Percentiles rank a stretch among this genome's conserved stretches.
phyloP scores from a whole-genome alignment of 2,329 filamentous ascomycete genomes.

The Clonostachys solani region DNA sequence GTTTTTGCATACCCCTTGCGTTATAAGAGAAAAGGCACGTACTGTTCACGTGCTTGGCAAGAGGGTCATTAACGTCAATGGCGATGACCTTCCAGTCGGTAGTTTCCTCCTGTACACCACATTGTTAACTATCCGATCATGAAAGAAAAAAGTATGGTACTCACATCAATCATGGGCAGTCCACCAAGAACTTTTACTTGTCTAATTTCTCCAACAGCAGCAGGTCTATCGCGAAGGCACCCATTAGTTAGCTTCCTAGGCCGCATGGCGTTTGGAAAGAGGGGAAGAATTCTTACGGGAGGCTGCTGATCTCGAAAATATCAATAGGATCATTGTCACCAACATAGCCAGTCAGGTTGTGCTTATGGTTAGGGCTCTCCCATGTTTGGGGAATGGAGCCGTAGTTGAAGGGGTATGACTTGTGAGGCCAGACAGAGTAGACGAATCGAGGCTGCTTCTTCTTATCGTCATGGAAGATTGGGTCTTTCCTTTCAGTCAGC shows the following conservation, averaged over 20 bases:
- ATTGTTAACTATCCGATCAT: not conserved
- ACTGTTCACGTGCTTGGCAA: conserved; percentile 26
- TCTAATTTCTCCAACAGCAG: conserved; percentile 30
- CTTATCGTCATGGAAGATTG: conserved; percentile 34
- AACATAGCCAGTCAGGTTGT: conserved; percentile 25
- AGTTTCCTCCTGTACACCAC: conserved; percentile 17
- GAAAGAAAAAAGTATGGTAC: not conserved
- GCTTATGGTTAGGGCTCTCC: conserved; percentile 34
- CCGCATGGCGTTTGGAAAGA: too few relatives aligned
- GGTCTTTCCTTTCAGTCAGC: conserved; percentile 16
- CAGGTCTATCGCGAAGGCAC: conserved; percentile 8
- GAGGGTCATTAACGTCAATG: conserved; percentile 30
- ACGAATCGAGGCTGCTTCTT: conserved; percentile 29
- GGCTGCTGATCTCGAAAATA: conserved; percentile 28
- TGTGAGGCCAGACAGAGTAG: conserved; percentile 36
- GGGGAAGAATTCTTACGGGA: conserved; percentile 13
- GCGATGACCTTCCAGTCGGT: conserved; percentile 35
- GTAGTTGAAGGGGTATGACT: conserved; percentile 35
- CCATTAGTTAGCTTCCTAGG: too few relatives aligned
- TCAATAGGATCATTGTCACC: conserved; percentile 39
- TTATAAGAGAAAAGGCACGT: conserved; percentile 1
- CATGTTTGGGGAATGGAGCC: conserved; percentile 38
- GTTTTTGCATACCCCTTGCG: not conserved
- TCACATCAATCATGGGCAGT: conserved; percentile 30
- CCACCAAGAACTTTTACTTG: conserved; percentile 35